A percentile compares a stretch with the other conserved stretches of the same genome.
These are phyloP conservation scores for Hypoxylon lenormandii DNA, from an alignment of 495 filamentous ascomycete species.

Conservation along the genomic window DNA sequence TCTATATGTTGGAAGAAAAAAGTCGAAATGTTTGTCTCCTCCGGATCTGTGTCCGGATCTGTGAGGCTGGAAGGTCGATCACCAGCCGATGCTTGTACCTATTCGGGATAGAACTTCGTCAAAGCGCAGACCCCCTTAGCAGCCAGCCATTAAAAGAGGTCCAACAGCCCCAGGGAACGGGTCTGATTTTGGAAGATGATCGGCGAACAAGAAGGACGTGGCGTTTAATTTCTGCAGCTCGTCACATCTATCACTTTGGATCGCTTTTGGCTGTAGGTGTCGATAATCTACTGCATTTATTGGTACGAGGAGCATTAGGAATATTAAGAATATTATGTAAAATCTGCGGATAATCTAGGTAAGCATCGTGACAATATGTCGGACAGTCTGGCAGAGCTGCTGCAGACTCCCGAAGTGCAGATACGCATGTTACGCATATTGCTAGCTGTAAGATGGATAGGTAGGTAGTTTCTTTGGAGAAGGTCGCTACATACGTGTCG, in stretches of 20 bases:
- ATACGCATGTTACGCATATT: slow-evolving; percentile 36
- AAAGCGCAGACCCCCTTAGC: slow-evolving; percentile 26
- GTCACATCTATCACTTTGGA: slow-evolving; percentile 32
- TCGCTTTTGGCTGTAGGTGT: slow-evolving; percentile 13
- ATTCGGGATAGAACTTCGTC: slow-evolving; percentile 25
- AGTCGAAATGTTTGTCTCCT: background rate
- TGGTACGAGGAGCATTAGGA: background rate
- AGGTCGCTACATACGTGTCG: slow-evolving; percentile 28
- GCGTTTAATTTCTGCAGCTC: slow-evolving; percentile 32
- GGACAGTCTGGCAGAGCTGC: slow-evolving; percentile 23
- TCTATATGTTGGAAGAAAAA: background rate
- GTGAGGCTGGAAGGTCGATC: slow-evolving; percentile 28
- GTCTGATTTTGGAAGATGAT: slow-evolving; percentile 38
- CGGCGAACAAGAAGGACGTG: slow-evolving; percentile 16
- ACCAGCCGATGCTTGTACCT: slow-evolving; percentile 35
- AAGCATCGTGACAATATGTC: slow-evolving; percentile 10
- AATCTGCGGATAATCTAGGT: background rate
- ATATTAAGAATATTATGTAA: slow-evolving; percentile 3
- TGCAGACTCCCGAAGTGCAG: slow-evolving; percentile 31
- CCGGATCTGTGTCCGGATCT: slow-evolving; percentile 18
- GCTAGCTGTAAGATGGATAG: slow-evolving; percentile 39
- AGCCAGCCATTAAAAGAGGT: slow-evolving; percentile 14
- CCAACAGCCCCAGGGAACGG: slow-evolving; percentile 1
- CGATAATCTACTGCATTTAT: slow-evolving; percentile 2
- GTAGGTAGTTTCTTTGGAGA: slow-evolving; percentile 33